phyloP scores from a whole-genome alignment of 345 rosid genomes.

The Hypericum androsaemum region DNA sequence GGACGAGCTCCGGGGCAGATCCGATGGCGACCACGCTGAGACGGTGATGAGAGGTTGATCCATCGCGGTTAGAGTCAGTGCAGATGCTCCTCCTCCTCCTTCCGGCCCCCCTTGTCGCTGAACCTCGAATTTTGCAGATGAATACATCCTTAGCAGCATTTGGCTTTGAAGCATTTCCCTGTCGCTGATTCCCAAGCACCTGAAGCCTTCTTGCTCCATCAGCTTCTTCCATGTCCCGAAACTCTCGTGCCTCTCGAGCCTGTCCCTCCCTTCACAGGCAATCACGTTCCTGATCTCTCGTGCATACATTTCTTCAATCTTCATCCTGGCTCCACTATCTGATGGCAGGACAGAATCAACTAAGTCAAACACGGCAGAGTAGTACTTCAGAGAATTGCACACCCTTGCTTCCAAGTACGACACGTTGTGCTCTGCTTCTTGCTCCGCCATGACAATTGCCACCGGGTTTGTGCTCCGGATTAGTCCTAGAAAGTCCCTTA shows the following conservation, averaged over 20 bases:
- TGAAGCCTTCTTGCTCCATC: slow-evolving; percentile 81
- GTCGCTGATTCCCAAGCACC: slow-evolving; percentile 43
- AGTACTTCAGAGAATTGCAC: slow-evolving; percentile 60
- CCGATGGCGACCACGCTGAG: slow-evolving; percentile 70
- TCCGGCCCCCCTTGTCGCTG: slow-evolving; percentile 38
- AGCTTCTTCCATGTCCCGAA: slow-evolving; percentile 57
- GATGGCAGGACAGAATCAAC: slow-evolving; percentile 45
- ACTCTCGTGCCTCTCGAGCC: slow-evolving; percentile 67
- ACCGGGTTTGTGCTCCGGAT: slow-evolving; percentile 73
- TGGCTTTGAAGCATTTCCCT: slow-evolving; percentile 77
- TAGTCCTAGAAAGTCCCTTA: slow-evolving; percentile 73
- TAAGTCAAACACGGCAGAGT: slow-evolving; percentile 72
- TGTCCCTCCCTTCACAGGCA: slow-evolving; percentile 85
- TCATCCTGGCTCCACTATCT: slow-evolving; percentile 57
- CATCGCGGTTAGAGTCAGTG: slow-evolving; percentile 62
- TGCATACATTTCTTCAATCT: slow-evolving; percentile 77
- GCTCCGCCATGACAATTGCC: slow-evolving; percentile 62
- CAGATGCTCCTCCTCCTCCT: slow-evolving; percentile 21
- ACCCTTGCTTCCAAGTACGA: slow-evolving; percentile 49
- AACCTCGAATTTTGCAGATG: slow-evolving; percentile 33
- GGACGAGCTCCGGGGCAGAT: slow-evolving; percentile 55
- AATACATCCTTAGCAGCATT: slow-evolving; percentile 83
- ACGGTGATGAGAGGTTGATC: slow-evolving; percentile 81
- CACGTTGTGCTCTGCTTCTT: slow-evolving; percentile 63
- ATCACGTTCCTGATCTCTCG: slow-evolving; percentile 71